phyloP scores from a whole-genome alignment of 2,329 filamentous ascomycete species.

The Aurifilum marmelostoma region DNA sequence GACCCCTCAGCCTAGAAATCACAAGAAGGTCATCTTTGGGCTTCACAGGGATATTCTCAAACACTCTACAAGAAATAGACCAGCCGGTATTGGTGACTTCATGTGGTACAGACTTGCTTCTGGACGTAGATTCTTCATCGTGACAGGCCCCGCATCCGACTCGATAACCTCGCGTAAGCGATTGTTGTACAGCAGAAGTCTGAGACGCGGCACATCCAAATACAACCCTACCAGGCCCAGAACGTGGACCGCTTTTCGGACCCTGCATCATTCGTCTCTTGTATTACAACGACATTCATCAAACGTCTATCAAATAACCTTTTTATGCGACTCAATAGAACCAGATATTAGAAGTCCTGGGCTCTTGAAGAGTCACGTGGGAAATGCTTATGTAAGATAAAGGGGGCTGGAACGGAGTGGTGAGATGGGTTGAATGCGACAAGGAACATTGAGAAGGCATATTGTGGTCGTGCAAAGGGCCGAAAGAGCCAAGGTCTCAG shows the following conservation, averaged over 20 bases:
- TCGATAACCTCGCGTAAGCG: not conserved
- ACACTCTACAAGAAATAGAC: not conserved
- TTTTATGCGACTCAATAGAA: not conserved
- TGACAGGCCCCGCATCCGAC: not conserved
- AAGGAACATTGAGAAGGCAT: not conserved
- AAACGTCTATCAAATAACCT: not conserved
- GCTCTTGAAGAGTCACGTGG: not conserved
- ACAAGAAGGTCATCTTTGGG: no score
- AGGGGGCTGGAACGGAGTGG: not conserved
- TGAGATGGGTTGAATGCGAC: not conserved
- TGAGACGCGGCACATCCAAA: not conserved
- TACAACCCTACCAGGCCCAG: not conserved
- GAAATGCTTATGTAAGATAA: not conserved
- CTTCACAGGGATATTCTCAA: not conserved
- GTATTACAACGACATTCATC: not conserved
- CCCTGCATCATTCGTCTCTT: not conserved
- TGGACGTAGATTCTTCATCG: not conserved
- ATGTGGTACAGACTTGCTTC: not conserved
- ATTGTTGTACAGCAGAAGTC: not conserved
- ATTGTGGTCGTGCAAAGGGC: not conserved
- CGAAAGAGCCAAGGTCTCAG: not conserved
- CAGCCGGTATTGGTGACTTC: not conserved
- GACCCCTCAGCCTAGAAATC: no score
- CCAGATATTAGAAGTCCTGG: not conserved
- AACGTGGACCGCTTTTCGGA: not conserved